Evolutionary conservation across 805 yeast genomes (phyloP), one percentile per base, ranked within the genome.

Genomic region (Kluyveromyces siamensis): DNA sequence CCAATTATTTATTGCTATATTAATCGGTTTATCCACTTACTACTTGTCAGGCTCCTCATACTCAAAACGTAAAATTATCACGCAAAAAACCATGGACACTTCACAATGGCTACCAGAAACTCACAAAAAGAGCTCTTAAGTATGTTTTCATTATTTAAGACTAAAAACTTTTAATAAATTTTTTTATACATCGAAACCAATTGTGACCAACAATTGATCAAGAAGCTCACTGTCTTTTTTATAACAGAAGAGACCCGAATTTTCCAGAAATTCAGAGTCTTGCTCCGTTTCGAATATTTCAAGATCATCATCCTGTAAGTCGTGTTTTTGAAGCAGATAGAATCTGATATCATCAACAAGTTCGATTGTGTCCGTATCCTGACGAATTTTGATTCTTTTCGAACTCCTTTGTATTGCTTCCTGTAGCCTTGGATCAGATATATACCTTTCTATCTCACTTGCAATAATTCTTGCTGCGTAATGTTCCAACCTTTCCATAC

Each of bases 311-410:
- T 55, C 53, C 38, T 63, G 66, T 40, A 65, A 50, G 8, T 57
- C 57, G 46, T 64, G 58, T 43, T 61, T 63, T 41, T 61, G 53
- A 14, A 64, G 48, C 42, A 86, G 62, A 53, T 80, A 83, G 62
- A 74, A 86, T 53, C 89, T 70, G 10, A 86, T 81, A 66, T 85
- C 95, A 63, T 85, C 95, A 27, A 86, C 71, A 55, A 86, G 68
- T 57, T 86, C 95, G 58, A 86, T 83, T 1, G 91, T 83, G 66
- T 86, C 95, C 0, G 85, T 82, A 51, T 80, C 87, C 55, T 86
- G 81, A 59, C 93, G 73, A 14, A 61, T 65, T 18, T 73, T 58
- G 45, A 86, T 84, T 55, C 87, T 67, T 14, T 57, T 53, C 0
- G 91, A 83, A 59, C 79, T 72, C 53, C 71, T 72, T 18, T 73